Conservation (phyloP, 78 protist genomes). For the Salpingoeca rosetta region DNA sequence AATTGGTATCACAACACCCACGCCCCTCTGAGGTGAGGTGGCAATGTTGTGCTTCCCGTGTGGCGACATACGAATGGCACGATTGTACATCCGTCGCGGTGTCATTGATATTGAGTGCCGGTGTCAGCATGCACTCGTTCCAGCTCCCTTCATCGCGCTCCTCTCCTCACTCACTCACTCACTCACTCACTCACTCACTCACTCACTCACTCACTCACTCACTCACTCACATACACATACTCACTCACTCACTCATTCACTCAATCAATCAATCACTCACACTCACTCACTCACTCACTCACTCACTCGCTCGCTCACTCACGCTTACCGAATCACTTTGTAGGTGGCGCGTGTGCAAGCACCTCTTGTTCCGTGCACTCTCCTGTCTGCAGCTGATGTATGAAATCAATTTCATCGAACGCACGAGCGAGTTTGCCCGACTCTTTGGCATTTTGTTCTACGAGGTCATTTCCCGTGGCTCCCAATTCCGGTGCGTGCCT, state of each 20-base stretch:
- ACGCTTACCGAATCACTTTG: neutral
- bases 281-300: neutral
- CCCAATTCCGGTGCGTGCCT: constrained; percentile 88
- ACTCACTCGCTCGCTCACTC: neutral
- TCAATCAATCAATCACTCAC: no score
- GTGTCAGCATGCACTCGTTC: no score
- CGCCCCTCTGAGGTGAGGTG: neutral
- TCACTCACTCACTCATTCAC: no score
- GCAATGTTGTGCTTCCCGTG: no score
- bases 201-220: neutral
- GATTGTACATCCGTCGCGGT: no score
- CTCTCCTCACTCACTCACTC: neutral
- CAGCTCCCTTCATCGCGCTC: no score
- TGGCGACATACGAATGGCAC: no score
- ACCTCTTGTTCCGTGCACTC: neutral
- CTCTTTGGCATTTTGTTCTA: constrained; percentile 81
- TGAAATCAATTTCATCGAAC: constrained; percentile 49
- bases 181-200: neutral
- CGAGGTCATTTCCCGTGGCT: constrained; percentile 71
- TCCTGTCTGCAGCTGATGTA: constrained; percentile 26
- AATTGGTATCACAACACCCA: neutral
- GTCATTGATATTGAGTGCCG: no score
- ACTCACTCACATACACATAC: no score
- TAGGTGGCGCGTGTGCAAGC: constrained; percentile 25
- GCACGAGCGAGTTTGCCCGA: constrained; percentile 78